Evolutionary conservation across 768 basidiomycete species (phyloP), one percentile per base, ranked within the genome.

Genomic region (Suillus subalutaceus): DNA sequence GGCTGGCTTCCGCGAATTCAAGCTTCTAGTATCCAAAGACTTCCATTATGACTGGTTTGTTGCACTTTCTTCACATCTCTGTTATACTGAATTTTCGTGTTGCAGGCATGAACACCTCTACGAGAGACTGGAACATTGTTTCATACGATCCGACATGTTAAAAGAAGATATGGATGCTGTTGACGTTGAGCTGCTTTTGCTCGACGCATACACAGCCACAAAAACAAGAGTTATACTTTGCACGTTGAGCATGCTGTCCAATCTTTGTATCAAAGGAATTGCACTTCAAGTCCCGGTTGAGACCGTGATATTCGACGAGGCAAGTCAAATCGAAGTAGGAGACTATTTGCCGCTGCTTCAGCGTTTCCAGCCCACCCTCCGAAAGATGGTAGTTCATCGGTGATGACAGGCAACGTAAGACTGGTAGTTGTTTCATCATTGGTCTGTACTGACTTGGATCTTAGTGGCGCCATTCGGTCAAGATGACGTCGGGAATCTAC

Each of bases 381-480:
- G 66, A 43, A 81, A 78, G 60, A 60, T 81, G 8, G 78, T 82
- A n/a, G 52, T 79, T 82, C 43, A 73, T 82, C 30, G 81, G 81
- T 9, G 82, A 82, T 53, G 69, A 78, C 53, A 79, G 72, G 67
- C 81, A 82, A 71, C 43, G 81, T 81, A 30, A 65, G 81, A 78
- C 7, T 41, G n/a, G 38, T 60, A 6, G 66, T 20, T 56, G 12
- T 56, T 37, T 41, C 43, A 37, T 9, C 62, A 30, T 9, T 63
- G 37, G 8, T 7, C 16, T 15, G 5, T 5, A 50, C 48, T 68
- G 66, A 63, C 71, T 50, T 3, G 13, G 38, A 32, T 20, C 6
- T 46, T 63, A 94, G 92, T 94, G 69, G 89, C 92, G 63, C 93
- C 93, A 3, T 86, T 82, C 85, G 92, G 92, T 13, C 85, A 90